Conservation (phyloP, 768 basidiomycete genomes). For the Strobilomyces dryophilus region DNA sequence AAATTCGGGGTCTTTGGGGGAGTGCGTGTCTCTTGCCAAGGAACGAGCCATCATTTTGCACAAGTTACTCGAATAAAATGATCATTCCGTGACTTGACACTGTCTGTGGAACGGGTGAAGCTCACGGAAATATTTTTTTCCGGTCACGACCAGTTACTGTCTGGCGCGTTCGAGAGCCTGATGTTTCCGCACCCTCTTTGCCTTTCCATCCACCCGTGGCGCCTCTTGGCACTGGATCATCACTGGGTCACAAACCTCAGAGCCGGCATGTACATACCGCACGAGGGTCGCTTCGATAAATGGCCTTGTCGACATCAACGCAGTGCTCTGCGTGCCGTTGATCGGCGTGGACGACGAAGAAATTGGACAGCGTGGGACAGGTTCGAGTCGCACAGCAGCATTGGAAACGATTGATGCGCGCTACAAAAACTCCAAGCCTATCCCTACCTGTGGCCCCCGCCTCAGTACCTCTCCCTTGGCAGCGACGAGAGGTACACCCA, state of each 20-base stretch:
- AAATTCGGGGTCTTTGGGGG: slow-evolving; percentile 11
- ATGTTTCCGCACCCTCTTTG: background rate
- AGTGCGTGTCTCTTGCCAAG: slow-evolving; percentile 17
- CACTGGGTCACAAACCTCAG: background rate
- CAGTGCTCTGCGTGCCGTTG: no score
- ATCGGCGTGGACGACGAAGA: background rate
- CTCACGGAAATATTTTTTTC: no score
- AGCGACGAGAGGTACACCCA: slow-evolving; percentile 77
- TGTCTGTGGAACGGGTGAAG: background rate
- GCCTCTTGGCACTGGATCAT: background rate
- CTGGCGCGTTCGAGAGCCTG: background rate
- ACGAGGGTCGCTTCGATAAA: background rate
- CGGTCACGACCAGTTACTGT: no score
- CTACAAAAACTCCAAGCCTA: slow-evolving; percentile 76
- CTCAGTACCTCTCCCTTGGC: slow-evolving; percentile 61
- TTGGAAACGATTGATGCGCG: slow-evolving; percentile 1
- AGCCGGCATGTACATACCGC: background rate
- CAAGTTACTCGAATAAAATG: slow-evolving; percentile 18
- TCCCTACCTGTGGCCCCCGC: slow-evolving; percentile 75
- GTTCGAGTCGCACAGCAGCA: background rate
- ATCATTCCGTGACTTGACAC: background rate
- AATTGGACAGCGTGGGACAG: background rate
- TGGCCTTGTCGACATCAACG: no score
- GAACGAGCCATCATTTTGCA: slow-evolving; percentile 22
- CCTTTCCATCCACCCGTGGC: no score